These are phyloP conservation scores for Peltaster fructicola DNA, from an alignment of 2,329 filamentous ascomycete genomes.

Conservation along the genomic window DNA sequence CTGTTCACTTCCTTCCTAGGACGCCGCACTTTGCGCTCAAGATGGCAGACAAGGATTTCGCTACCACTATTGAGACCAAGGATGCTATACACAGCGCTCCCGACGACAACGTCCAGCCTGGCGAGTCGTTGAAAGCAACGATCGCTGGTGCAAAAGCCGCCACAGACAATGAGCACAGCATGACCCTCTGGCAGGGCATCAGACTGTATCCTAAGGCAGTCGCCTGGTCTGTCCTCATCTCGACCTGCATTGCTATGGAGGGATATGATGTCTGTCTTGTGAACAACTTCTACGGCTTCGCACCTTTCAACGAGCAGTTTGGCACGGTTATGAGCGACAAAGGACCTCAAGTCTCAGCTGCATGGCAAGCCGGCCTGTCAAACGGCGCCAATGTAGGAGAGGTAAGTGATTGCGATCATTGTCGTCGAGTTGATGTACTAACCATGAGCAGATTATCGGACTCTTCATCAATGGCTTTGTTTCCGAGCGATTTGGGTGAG, in stretches of 20 bases:
- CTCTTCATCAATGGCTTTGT: conserved; percentile 30
- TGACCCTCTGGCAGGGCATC: conserved; percentile 53
- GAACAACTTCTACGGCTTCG: conserved; percentile 54
- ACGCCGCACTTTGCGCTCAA: too few relatives aligned
- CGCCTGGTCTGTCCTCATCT: conserved; percentile 67
- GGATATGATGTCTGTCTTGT: conserved; percentile 70
- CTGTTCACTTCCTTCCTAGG: too few relatives aligned
- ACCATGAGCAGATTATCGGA: conserved; percentile 22
- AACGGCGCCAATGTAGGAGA: conserved; percentile 31
- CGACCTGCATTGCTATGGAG: conserved; percentile 85
- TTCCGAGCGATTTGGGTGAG: conserved; percentile 26
- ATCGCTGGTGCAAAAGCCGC: conserved; percentile 28
- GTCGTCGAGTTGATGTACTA: too few relatives aligned
- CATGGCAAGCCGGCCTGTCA: conserved; percentile 30
- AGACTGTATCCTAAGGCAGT: conserved; percentile 76
- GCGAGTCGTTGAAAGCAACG: too few relatives aligned
- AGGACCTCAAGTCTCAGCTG: conserved; percentile 25
- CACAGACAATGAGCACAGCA: conserved; percentile 31
- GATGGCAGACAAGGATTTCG: too few relatives aligned
- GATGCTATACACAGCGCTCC: too few relatives aligned
- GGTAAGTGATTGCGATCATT: too few relatives aligned
- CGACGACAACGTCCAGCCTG: too few relatives aligned
- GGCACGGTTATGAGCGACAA: conserved; percentile 23
- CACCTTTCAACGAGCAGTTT: conserved; percentile 29
- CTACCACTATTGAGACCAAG: too few relatives aligned